Evolutionary conservation across 2,329 filamentous ascomycete genomes (phyloP), one percentile per base, ranked within the genome.

Genomic region (Xylaria sp.): DNA sequence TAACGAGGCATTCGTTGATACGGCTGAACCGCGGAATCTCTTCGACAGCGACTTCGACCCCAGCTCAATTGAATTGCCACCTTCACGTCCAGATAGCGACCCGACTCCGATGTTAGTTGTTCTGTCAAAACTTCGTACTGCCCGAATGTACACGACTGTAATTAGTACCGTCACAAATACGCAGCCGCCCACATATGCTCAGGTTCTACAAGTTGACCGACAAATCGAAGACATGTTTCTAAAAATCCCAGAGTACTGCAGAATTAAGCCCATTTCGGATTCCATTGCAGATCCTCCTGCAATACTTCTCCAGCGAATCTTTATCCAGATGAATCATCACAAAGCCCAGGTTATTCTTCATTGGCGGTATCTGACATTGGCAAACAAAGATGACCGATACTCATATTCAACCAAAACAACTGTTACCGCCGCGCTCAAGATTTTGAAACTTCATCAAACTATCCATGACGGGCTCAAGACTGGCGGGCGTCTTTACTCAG

Each of bases 21-120:
- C 81, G 0, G 69, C 74, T 6, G 78, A 81, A 59, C 84, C 84
- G 1, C 77, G 79, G 0, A 86, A 85, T 59, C 76, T 85, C 1
- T 69, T 78, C 1, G 83, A 85, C 67, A 73, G 74, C 4, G 84
- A 86, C 61, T 80, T 86, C 59, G 75, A 79, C 59, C 70, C 76
- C 15, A 54, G 73, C 7, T 80, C 77, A 10, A 73, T 74, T 11
- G 77, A 79, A 23, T 68, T 85, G 15, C 83, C 83, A 0, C 79
- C 79, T 0, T 74, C 77, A 0, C 74, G 79, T 2, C 76, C 78
- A 0, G 76, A 80, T 28, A 77, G 67, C 1, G 77, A 80, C 38
- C 48, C 72, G 2, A 80, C 78, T 1, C 74, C 77, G 0, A 67
- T 72, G 2, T 44, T 78, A 26, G 69, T 74, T 4, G 57, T 71